phyloP scores from a whole-genome alignment of 2,329 filamentous ascomycete species.

The Curvularia spicifera region DNA sequence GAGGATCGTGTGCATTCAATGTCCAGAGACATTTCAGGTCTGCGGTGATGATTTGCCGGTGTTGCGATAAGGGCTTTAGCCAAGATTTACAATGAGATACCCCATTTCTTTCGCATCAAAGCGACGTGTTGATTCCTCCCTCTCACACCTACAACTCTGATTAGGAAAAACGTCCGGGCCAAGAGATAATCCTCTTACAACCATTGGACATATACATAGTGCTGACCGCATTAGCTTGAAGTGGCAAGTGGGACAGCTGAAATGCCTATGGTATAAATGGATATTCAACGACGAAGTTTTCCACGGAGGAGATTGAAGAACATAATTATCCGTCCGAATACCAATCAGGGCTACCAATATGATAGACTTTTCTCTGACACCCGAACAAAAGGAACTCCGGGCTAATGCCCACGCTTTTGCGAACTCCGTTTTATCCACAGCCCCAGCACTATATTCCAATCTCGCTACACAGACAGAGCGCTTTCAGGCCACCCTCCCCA shows the following conservation, averaged over 20 bases:
- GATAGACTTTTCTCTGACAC: not conserved
- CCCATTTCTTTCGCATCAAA: conserved; percentile 8
- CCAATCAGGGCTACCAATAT: not conserved
- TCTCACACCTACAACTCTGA: not conserved
- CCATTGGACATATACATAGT: not conserved
- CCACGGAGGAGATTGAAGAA: not conserved
- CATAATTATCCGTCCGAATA: not conserved
- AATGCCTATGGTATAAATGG: not conserved
- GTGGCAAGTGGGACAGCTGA: not conserved
- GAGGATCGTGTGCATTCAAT: conserved; percentile 71
- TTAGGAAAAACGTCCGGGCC: not conserved
- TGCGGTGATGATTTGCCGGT: conserved; percentile 44
- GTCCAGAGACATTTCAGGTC: conserved; percentile 70
- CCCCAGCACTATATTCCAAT: conserved; percentile 24
- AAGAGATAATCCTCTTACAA: not conserved
- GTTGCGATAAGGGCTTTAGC: conserved; percentile 2
- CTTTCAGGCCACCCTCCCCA: conserved; percentile 57
- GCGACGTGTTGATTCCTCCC: not conserved
- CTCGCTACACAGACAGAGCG: conserved; percentile 43
- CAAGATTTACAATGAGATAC: conserved; percentile 16
- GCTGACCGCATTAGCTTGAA: conserved; percentile 6
- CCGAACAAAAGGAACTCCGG: conserved; percentile 1
- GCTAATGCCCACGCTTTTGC: conserved; percentile 2
- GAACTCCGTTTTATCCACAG: conserved; percentile 13
- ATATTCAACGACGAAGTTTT: not conserved